Evolutionary conservation across 257 asterid species (phyloP), one percentile per base, ranked within the genome.

Genomic region (Ligustrum vulgare): DNA sequence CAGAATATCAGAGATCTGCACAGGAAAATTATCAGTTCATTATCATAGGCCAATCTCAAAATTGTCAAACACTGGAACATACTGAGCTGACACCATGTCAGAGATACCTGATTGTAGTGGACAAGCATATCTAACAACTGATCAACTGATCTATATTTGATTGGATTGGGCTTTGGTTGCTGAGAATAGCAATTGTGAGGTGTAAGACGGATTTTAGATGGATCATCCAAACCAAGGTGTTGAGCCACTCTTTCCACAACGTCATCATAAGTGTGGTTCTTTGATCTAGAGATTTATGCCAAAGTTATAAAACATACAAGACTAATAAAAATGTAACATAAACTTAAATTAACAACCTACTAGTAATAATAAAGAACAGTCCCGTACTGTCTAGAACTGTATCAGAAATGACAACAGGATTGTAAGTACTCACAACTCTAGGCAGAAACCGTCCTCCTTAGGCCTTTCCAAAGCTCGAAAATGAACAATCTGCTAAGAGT

Each of bases 111-210:
- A 84, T 93, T 93, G 93, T 93, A 91, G 86, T 95, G 99, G 73
- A 95, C 95, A 78, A 95, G 96, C 99, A 95, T 91, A 76, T 93
- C 97, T 83, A 87, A 71, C 87, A 95, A 87, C 75, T 87, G 91
- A 73, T 93, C 96, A 76, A 95, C 97, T 71, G 97, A 86, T 82
- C 97, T 88, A 72, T 90, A 95, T 84, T 91, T 93, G 73, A 95
- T 89, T 0, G 90, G 96, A 80, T 86, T 89, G 65, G 98, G 98
- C 84, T 95, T 95, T 10, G 99, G 99, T 84, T 91, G 99, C 87
- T 93, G 98, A 28, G 99, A 93, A 74, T 95, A 91, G 84, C 99
- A 95, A 82, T 95, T 95, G 86, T 95, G 99, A 77, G 98, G 91
- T 80, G 99, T 95, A 78, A 95, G 97, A 78, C 99, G 87, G 71